Evolutionary conservation across 2,329 filamentous ascomycete species (phyloP), one percentile per base, ranked within the genome.

Genomic region (Calonectria fujianensis): DNA sequence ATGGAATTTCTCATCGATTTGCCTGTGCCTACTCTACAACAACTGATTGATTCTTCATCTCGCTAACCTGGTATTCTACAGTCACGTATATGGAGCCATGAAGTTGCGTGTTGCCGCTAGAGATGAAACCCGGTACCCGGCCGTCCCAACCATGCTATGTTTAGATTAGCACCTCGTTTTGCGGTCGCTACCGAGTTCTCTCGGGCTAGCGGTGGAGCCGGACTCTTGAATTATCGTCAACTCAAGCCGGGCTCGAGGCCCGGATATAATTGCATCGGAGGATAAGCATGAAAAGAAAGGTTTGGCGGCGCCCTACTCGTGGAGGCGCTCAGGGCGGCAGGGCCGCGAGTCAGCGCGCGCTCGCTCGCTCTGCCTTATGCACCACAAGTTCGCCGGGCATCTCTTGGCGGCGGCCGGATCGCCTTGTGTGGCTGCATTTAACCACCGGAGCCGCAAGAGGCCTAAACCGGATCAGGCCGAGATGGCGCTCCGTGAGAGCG

Each of bases 341-440:
- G 6, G 31, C 31, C 39, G 13, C 61, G 61, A 65, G 61, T 50
- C 61, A 65, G 61, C 7, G 18, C 31, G 39, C 27, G 4, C 31
- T 27, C 37, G 24, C 29, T 27, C 37, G 2, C 29, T 41, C 39
- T 11, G 29, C 27, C 29, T 48, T 24, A n/a, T 65, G 39, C 24
- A 50, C 31, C 61, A 35, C 27, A 52, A 20, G 27, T 57, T 35
- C 50, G 35, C 51, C 39, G 52, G 52, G 18, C 27, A 24, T 48
- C 24, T 59, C 66, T 61, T 69, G 51, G 37, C 51, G 11, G 31
- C 11, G 16, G 18, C 39, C 41, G n/a, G 57, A 39, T 24, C 32
- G 35, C 35, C 57, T 50, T 29, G 20, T 65, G 61, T 65, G 61
- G 61, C 39, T 65, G 61, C 61, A 65, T 65, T 14, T 48, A 52